These are phyloP conservation scores for Cercospora zeina DNA, from an alignment of 2,329 filamentous ascomycete species.

Conservation along the genomic window DNA sequence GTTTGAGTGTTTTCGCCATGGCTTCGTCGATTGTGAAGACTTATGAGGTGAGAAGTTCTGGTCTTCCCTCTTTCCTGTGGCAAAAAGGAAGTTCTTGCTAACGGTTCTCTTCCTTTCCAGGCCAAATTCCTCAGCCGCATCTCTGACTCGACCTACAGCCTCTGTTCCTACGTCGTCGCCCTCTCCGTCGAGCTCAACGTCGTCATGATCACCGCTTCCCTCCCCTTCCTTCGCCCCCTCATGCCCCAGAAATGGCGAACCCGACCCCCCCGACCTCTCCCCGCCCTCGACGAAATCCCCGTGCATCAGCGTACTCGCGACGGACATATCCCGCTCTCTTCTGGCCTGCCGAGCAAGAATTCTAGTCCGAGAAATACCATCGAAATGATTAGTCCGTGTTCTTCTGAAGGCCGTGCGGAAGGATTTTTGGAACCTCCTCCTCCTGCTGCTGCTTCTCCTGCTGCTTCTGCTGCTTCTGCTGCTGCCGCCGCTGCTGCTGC, in stretches of 20 bases:
- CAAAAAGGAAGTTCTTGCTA: background rate
- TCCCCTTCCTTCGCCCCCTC: slow-evolving; percentile 34
- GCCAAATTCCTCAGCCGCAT: slow-evolving; percentile 31
- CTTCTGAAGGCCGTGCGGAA: no score
- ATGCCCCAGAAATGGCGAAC: slow-evolving; percentile 6
- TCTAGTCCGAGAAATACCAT: slow-evolving; percentile 14
- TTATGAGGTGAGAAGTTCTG: slow-evolving; percentile 28
- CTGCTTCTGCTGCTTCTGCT: no score
- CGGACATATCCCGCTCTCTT: slow-evolving; percentile 20
- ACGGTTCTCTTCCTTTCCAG: background rate
- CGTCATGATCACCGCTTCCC: slow-evolving; percentile 38
- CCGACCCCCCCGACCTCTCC: slow-evolving; percentile 4
- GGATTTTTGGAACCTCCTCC: background rate
- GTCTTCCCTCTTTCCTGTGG: background rate
- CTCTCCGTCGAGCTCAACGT: slow-evolving; percentile 41
- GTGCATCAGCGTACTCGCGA: slow-evolving; percentile 1
- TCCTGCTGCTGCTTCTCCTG: no score
- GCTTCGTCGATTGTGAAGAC: slow-evolving; percentile 38
- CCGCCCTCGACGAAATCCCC: background rate
- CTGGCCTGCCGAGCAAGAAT: slow-evolving; percentile 21
- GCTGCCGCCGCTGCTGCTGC: no score
- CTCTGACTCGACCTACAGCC: slow-evolving; percentile 37
- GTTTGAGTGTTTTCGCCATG: slow-evolving; percentile 31
- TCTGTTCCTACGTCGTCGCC: slow-evolving; percentile 35
- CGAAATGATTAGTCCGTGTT: background rate